These are phyloP conservation scores for Diospyros lotus DNA, from an alignment of 148 eudicot species.

Conservation along the genomic window DNA sequence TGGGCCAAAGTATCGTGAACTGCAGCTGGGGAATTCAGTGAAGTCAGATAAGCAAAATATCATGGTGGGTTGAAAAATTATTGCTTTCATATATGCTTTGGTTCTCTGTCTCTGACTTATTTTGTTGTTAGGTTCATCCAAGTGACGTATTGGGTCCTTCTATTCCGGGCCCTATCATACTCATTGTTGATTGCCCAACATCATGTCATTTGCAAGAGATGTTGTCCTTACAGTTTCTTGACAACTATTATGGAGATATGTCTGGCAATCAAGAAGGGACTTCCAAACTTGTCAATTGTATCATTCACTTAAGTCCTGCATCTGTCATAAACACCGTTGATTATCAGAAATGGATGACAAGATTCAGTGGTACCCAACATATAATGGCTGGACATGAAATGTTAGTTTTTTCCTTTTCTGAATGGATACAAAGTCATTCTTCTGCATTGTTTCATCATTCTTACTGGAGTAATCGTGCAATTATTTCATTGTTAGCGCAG, in stretches of 20 bases:
- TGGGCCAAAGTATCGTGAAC: slow-evolving; percentile 77
- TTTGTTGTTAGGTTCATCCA: slow-evolving; percentile 70
- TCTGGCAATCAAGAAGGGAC: slow-evolving; percentile 35
- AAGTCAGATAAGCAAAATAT: slow-evolving; percentile 59
- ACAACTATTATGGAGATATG: slow-evolving; percentile 38
- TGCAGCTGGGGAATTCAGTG: slow-evolving; percentile 70
- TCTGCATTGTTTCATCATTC: slow-evolving; percentile 1
- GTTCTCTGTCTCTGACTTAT: neutral
- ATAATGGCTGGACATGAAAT: slow-evolving; percentile 92
- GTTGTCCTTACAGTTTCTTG: slow-evolving; percentile 48
- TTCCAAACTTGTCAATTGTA: slow-evolving; percentile 59
- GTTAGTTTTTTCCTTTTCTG: slow-evolving; percentile 33
- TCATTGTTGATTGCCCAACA: slow-evolving; percentile 93
- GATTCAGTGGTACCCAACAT: slow-evolving; percentile 70
- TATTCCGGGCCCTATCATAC: slow-evolving; percentile 80
- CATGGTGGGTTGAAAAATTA: slow-evolving; percentile 42
- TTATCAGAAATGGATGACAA: slow-evolving; percentile 77
- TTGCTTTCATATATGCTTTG: slow-evolving; percentile 7
- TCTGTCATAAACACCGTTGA: slow-evolving; percentile 40
- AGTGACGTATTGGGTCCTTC: slow-evolving; percentile 84
- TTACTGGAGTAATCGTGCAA: neutral
- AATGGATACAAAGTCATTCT: neutral
- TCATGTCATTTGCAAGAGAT: slow-evolving; percentile 55
- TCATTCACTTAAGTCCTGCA: slow-evolving; percentile 79
- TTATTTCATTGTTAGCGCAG: slow-evolving; percentile 34